Base-by-base conservation (phyloP, 2,329 filamentous ascomycete species). In the Cephalotrichum gorgonifer region DNA sequence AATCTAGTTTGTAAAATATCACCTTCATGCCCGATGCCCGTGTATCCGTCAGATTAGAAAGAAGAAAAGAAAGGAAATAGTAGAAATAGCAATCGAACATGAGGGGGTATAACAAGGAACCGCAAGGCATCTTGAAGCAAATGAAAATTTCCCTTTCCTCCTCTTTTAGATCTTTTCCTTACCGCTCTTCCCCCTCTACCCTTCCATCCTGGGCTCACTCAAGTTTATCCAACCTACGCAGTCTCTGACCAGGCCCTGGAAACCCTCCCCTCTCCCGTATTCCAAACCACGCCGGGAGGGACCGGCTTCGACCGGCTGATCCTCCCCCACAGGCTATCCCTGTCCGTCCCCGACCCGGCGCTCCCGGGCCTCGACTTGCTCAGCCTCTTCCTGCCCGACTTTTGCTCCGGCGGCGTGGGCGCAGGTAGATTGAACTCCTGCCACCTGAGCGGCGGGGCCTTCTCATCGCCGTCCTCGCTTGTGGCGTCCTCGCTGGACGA, bases 161-260 rank as follows among this genome's bases (percentile, higher is more conserved):
- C 20, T 15, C 7, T 35, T 15, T 31, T 33, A 25, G 41, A 23
- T 42, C 39, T 14, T 20, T 7, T 42, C 43, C 25, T 17, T 14
- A 31, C 27, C 27, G 15, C 43, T 30, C n/a, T 27, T 26, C 43
- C 14, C 43, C 9, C n/a, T 28, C 20, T n/a, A 6, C 14, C n/a
- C 22, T 26, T 11, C 9, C 12, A 5, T 6, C 1, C 5, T 30
- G 17, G 17, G n/a, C 4, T 27, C 17, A n/a, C 27, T 20, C 11
- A 5, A 27, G 6, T 20, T 44, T n/a, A 7, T n/a, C 9, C 15
- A 2, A 15, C 8, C 28, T 22, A 48, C 11, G 46, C 46, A 14
- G 46, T 48, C 46, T 48, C 46, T 9, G 46, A 48, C 46, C 46
- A 48, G 9, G 46, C 46, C 30, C 46, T 42, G 9, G 46, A 48